phyloP scores from a whole-genome alignment of 1,139 yeast species.

The Candida neerlandica region DNA sequence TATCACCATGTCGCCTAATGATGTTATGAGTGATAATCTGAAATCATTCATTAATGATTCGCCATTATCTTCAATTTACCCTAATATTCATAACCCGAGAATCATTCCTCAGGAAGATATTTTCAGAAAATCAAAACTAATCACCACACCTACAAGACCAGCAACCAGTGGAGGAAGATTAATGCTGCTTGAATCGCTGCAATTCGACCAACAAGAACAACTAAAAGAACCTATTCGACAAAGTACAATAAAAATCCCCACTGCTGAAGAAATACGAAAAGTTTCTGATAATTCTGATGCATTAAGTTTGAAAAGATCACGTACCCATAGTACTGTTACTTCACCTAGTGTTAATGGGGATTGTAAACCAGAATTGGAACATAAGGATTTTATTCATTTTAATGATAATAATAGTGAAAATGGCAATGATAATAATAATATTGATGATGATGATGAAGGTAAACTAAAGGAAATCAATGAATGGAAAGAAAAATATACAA shows the following conservation, averaged over 20 bases:
- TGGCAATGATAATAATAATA: background rate
- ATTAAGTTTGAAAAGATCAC: background rate
- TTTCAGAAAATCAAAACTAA: background rate
- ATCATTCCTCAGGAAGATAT: background rate
- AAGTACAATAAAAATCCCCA: background rate
- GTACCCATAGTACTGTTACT: background rate
- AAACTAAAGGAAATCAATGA: background rate
- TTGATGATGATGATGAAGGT: too few species aligned
- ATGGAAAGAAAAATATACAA: background rate
- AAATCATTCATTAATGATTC: background rate
- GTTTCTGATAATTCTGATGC: conserved; percentile 4
- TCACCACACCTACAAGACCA: background rate
- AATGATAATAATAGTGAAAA: background rate
- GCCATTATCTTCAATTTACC: background rate
- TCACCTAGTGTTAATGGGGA: background rate
- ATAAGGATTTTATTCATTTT: background rate
- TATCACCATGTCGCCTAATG: background rate
- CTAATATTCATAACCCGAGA: background rate
- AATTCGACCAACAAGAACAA: background rate
- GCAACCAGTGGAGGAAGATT: background rate
- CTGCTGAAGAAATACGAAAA: background rate
- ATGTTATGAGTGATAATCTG: background rate
- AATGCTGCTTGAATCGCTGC: too few species aligned
- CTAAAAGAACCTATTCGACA: background rate
- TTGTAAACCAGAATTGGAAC: background rate